Percentiles rank a stretch among this genome's conserved stretches.
These are phyloP conservation scores for Elsinoe necatrix DNA, from an alignment of 2,329 filamentous ascomycete genomes.

Conservation along the genomic window DNA sequence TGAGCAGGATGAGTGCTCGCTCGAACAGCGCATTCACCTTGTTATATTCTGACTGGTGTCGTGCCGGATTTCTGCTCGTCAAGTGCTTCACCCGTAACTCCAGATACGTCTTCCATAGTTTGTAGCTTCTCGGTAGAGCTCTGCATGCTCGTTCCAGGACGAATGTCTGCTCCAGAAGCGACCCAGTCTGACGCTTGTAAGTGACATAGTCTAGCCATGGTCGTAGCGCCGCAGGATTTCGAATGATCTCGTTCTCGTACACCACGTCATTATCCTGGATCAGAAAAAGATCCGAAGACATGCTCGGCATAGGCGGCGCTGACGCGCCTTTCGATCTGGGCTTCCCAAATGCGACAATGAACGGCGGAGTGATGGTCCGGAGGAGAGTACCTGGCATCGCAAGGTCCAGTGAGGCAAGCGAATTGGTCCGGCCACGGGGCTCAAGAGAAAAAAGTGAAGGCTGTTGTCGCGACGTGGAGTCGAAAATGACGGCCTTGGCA, in stretches of 20 bases:
- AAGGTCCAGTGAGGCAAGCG: slow-evolving; percentile 3
- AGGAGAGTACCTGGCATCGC: slow-evolving; percentile 44
- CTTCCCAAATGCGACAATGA: slow-evolving; percentile 23
- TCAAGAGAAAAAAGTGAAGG: slow-evolving; percentile 4
- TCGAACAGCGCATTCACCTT: slow-evolving; percentile 97
- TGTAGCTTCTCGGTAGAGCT: slow-evolving; percentile 89
- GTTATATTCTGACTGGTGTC: slow-evolving; percentile 69
- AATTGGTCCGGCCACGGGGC: slow-evolving; percentile 7
- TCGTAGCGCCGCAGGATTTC: slow-evolving; percentile 75
- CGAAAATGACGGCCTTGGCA: slow-evolving; percentile 12
- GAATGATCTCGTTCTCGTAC: slow-evolving; percentile 92
- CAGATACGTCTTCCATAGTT: slow-evolving; percentile 97
- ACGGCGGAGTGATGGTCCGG: slow-evolving; percentile 30
- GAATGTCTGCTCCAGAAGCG: slow-evolving; percentile 73
- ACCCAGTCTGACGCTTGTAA: slow-evolving; percentile 82
- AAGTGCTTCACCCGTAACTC: slow-evolving; percentile 61
- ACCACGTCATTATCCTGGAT: slow-evolving; percentile 81
- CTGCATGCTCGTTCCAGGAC: slow-evolving; percentile 83
- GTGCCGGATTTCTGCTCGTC: slow-evolving; percentile 70
- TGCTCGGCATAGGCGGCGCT: slow-evolving; percentile 16
- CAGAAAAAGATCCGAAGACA: slow-evolving; percentile 31
- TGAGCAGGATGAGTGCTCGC: slow-evolving; percentile 80
- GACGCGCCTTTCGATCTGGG: slow-evolving; percentile 5
- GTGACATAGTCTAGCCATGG: slow-evolving; percentile 93
- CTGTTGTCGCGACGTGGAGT: slow-evolving; percentile 13